phyloP scores from a whole-genome alignment of 331 rosid genomes.

The Quercus tomentella region DNA sequence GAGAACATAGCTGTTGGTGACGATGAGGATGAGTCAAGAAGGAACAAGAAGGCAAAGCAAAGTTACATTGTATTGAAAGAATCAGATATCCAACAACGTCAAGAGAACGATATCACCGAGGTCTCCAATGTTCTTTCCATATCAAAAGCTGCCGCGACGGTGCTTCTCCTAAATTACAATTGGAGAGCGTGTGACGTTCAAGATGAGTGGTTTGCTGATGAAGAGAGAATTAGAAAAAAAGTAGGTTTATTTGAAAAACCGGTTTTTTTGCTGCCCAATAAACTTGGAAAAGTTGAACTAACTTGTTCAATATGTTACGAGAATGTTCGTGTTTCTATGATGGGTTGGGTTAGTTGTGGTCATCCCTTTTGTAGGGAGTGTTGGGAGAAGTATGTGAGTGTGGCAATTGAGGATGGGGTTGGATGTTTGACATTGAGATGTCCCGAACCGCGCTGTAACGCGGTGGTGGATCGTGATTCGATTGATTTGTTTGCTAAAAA shows the following conservation, averaged over 20 bases:
- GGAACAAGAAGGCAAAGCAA: background rate
- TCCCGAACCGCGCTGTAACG: slow-evolving; percentile 82
- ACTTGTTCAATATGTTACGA: background rate
- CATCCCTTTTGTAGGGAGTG: background rate
- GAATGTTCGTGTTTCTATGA: background rate
- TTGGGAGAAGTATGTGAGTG: slow-evolving; percentile 41
- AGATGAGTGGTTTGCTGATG: background rate
- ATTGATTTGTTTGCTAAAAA: slow-evolving; percentile 37
- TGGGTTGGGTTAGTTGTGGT: background rate
- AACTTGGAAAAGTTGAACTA: background rate
- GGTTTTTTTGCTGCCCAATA: background rate
- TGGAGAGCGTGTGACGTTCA: background rate
- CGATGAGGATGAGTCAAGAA: background rate
- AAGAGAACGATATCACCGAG: background rate
- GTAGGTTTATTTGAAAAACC: background rate
- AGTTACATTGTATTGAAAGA: background rate
- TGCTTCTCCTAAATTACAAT: background rate
- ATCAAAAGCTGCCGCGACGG: background rate
- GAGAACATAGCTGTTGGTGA: too few species aligned
- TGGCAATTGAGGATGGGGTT: slow-evolving; percentile 80
- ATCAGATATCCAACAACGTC: background rate
- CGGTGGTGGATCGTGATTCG: slow-evolving; percentile 76
- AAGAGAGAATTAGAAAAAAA: background rate
- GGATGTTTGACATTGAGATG: slow-evolving; percentile 89
- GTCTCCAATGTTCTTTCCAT: background rate